Evolutionary conservation across 108 stramenopile species (phyloP), one percentile per base, ranked within the genome.

Genomic region (Asterionellopsis glacialis): DNA sequence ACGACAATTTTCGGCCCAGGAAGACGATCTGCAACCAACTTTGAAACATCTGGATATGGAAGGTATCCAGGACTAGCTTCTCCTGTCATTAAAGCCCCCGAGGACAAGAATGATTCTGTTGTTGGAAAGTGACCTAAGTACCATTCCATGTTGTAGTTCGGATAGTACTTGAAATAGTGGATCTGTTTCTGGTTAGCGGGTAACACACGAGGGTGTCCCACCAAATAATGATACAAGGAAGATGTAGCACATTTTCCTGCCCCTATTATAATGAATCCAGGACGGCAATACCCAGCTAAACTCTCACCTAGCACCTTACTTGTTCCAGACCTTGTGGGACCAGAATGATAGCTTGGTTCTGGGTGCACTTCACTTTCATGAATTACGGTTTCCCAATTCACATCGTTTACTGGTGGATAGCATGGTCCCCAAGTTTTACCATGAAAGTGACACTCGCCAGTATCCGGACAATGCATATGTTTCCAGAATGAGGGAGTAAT

Each of bases 231-330:
- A 60, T 82, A 82, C 33, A 86, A 59, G 42, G 79, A 80, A 26
- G 68, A 70, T 1, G 92, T 94, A 16, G 87, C 92, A 67, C 92
- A 94, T 67, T 94, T 94, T 38, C 88, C 92, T 43, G 87, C 84
- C 10, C 92, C 92, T 38, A 90, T 78, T 44, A 90, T 94, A 11
- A 94, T 33, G 61, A 90, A 94, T 11, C 92, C 85, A 21, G 92
- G 92, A 6, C 89, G 79, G 59, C 92, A 94, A 9, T 74, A 38
- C 26, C 85, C 91, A 41, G 41, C 67, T 1, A 63, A 22, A 59
- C 24, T 41, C 4, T 52, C 21, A 27, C 11, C 10, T 14, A 48
- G 6, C 3, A 23, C 14, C 18, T 26, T 41, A 40, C 26, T 16
- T 42, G 24, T 28, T 16, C 33, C 41, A 51, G 11, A 1, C 9